phyloP scores from a whole-genome alignment of 1,284 basidiomycete genomes.

The Ganoderma leucocontextum region DNA sequence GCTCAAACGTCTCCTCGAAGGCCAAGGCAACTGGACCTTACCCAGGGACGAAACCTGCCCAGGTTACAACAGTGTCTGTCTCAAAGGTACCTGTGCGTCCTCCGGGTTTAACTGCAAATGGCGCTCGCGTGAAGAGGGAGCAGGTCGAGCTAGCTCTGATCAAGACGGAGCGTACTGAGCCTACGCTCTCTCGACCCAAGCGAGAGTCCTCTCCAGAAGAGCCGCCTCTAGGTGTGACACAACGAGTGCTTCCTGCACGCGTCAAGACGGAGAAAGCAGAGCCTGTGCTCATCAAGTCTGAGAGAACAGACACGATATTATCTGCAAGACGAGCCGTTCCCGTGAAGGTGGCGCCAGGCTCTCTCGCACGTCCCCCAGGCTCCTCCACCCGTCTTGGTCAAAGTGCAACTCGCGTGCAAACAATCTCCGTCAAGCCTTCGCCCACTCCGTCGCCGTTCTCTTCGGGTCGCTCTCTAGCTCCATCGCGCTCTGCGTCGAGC shows the following conservation, averaged over 20 bases:
- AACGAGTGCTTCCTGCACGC: conserved; percentile 2
- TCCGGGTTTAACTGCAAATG: neutral
- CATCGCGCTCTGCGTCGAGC: conserved; percentile 9
- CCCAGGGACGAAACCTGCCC: neutral
- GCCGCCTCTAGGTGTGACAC: conserved; percentile 2
- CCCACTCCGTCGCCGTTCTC: conserved; percentile 6
- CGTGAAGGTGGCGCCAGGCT: neutral
- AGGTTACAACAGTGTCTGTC: neutral
- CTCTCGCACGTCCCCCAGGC: conserved; percentile 2
- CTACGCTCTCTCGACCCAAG: neutral
- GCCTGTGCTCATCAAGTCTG: neutral
- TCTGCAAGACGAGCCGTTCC: neutral
- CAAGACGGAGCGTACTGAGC: conserved; percentile 6
- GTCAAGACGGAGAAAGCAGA: conserved; percentile 1
- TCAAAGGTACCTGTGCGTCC: neutral
- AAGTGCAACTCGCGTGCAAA: neutral
- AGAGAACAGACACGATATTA: neutral
- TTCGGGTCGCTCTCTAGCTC: neutral
- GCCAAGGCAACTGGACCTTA: neutral
- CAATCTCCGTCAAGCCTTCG: conserved; percentile 6
- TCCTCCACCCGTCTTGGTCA: neutral
- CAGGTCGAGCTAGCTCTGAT: neutral
- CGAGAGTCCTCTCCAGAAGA: conserved; percentile 1
- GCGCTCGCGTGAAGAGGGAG: conserved; percentile 9
- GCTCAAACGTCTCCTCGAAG: conserved; percentile 6